Evolutionary conservation across 768 basidiomycete genomes (phyloP).

Genomic region (Mycena amicta): DNA sequence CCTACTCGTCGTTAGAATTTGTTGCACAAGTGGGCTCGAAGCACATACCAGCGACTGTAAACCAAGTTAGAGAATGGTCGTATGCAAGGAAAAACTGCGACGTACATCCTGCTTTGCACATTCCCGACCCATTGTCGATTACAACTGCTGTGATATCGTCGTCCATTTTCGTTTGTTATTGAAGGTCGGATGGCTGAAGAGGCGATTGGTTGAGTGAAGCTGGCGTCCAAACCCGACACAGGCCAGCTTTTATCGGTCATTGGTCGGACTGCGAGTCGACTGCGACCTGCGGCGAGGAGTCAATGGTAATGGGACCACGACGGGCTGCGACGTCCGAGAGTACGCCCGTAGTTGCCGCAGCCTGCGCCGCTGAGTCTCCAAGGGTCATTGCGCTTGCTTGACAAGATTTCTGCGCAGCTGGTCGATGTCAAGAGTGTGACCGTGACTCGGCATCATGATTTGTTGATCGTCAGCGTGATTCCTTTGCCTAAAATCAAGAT

Average conservation of each 20-base stretch:
- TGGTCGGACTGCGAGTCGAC: background rate
- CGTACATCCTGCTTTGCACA: conserved; percentile 85
- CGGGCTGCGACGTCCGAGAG: background rate
- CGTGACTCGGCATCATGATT: too few relatives aligned
- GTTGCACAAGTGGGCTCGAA: background rate
- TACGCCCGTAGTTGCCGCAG: background rate
- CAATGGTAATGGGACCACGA: background rate
- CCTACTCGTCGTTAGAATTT: conserved; percentile 34
- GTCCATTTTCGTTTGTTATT: conserved; percentile 42
- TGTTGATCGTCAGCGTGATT: too few relatives aligned
- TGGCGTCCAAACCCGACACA: background rate
- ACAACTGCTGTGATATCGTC: conserved; percentile 69
- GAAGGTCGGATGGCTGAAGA: background rate
- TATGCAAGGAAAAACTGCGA: conserved; percentile 14
- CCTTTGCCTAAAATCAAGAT: too few relatives aligned
- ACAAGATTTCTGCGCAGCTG: too few relatives aligned
- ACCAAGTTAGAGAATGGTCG: background rate
- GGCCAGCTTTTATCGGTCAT: background rate
- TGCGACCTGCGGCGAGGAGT: background rate
- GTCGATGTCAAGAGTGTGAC: too few relatives aligned
- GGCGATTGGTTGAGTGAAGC: background rate
- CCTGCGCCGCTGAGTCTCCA: too few relatives aligned
- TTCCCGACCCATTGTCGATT: conserved; percentile 76
- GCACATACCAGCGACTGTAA: background rate
- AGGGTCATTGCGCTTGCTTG: too few relatives aligned